Conservation (phyloP, 441 rosid species). For the Adansonia grandidieri region DNA sequence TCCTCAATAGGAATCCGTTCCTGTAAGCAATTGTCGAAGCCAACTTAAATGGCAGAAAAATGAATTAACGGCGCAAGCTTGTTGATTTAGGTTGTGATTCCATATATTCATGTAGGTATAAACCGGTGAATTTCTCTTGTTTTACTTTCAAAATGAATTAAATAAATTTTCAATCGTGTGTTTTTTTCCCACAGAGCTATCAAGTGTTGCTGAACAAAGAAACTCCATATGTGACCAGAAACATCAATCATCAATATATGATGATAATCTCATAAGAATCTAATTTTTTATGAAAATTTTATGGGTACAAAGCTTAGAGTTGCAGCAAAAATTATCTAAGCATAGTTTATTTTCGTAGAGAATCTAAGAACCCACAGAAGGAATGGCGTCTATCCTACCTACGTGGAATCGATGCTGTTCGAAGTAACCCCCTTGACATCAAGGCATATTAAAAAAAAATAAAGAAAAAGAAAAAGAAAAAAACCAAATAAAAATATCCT, state of each 20-base stretch:
- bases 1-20: slow-evolving; percentile 85
- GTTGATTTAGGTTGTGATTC: neutral
- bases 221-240: neutral
- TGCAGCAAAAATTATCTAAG: neutral
- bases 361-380: neutral
- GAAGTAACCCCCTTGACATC: neutral
- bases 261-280: neutral
- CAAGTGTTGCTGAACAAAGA: neutral
- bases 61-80: neutral
- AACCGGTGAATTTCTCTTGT: neutral
- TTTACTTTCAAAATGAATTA: slow-evolving; percentile 1
- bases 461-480: no score
- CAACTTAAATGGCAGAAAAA: slow-evolving; percentile 3
- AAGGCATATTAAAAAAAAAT: neutral
- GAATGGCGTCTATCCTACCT: neutral
- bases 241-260: neutral
- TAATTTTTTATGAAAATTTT: neutral
- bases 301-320: neutral
- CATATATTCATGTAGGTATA: neutral
- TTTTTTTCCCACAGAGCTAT: neutral
- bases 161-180: neutral
- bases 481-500: neutral
- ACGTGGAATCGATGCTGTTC: slow-evolving; percentile 2
- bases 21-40: slow-evolving; percentile 37
- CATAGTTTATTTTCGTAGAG: neutral